phyloP scores from a whole-genome alignment of 2,329 filamentous ascomycete genomes.

The Aurifilum marmelostoma region DNA sequence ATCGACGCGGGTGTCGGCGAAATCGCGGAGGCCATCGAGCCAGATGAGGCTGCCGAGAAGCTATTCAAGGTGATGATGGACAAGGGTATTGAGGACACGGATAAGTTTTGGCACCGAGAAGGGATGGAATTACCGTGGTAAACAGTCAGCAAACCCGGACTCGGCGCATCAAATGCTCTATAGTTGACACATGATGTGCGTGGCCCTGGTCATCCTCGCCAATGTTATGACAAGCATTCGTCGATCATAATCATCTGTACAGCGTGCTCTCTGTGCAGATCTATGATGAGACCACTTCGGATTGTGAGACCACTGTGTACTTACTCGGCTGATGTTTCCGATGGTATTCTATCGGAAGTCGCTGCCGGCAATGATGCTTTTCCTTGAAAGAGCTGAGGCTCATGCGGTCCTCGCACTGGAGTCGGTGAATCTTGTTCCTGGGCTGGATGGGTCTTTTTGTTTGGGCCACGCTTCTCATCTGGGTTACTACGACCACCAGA shows the following conservation, averaged over 20 bases:
- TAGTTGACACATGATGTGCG: too few relatives aligned
- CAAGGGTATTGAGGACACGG: slow-evolving; percentile 22
- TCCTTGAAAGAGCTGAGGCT: background rate
- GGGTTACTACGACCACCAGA: background rate
- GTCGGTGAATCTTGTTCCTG: background rate
- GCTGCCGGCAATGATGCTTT: background rate
- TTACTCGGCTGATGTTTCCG: background rate
- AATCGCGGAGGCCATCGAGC: slow-evolving; percentile 44
- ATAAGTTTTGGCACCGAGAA: slow-evolving; percentile 24
- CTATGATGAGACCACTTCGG: too few relatives aligned
- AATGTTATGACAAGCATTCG: too few relatives aligned
- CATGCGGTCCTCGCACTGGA: background rate
- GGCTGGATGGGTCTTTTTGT: background rate
- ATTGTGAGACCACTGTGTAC: background rate
- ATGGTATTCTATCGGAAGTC: background rate
- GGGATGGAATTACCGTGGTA: slow-evolving; percentile 25
- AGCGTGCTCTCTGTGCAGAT: too few relatives aligned
- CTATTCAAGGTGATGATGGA: slow-evolving; percentile 35
- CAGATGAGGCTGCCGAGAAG: slow-evolving; percentile 48
- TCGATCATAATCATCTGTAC: too few relatives aligned
- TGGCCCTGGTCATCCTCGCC: too few relatives aligned
- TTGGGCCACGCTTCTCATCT: background rate
- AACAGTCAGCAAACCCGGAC: background rate
- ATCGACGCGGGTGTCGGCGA: slow-evolving; percentile 34
- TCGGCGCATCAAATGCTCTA: too few relatives aligned